A percentile compares a stretch with the other conserved stretches of the same genome.
Evolutionary conservation across 371 early-diverging fungal species (phyloP).

Genomic region (Mortierella sp.): DNA sequence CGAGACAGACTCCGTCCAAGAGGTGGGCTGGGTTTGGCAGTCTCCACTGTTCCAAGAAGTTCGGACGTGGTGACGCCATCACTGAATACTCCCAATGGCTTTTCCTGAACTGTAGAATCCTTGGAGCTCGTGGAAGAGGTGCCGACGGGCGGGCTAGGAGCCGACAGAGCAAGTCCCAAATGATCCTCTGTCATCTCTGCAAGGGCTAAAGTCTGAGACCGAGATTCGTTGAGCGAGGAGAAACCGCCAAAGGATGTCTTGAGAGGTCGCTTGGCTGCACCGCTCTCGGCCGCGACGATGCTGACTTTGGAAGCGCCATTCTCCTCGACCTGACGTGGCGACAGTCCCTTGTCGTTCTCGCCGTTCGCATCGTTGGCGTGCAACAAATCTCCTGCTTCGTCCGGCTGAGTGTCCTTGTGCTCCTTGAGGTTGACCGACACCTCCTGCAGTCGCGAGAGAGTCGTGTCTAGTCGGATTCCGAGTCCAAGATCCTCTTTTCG

Average conservation of each 20-base stretch:
- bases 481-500: slow-evolving; percentile 1
- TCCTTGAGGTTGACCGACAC: slow-evolving; percentile 22
- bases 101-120: slow-evolving; percentile 4
- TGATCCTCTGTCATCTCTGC: slow-evolving; percentile 44
- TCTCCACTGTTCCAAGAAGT: slow-evolving; percentile 8
- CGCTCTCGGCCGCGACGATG: slow-evolving; percentile 20
- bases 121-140: slow-evolving; percentile 9
- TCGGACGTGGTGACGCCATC: slow-evolving; percentile 31
- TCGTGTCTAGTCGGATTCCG: slow-evolving; percentile 32
- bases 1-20: slow-evolving; percentile 25
- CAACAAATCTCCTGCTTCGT: not conserved
- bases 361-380: not conserved
- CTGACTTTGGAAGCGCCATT: slow-evolving; percentile 20
- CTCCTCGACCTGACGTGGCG: not conserved
- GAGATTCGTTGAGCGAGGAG: slow-evolving; percentile 39
- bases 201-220: slow-evolving; percentile 36
- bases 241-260: slow-evolving; percentile 54
- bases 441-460: slow-evolving; percentile 36
- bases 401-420: not conserved
- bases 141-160: not conserved
- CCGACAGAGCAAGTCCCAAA: slow-evolving; percentile 32
- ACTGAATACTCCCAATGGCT: slow-evolving; percentile 6
- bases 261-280: slow-evolving; percentile 12
- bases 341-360: slow-evolving; percentile 4
- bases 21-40: slow-evolving; percentile 18